Base-by-base conservation (phyloP, 148 eudicot species). In the Linanthus parryae region DNA sequence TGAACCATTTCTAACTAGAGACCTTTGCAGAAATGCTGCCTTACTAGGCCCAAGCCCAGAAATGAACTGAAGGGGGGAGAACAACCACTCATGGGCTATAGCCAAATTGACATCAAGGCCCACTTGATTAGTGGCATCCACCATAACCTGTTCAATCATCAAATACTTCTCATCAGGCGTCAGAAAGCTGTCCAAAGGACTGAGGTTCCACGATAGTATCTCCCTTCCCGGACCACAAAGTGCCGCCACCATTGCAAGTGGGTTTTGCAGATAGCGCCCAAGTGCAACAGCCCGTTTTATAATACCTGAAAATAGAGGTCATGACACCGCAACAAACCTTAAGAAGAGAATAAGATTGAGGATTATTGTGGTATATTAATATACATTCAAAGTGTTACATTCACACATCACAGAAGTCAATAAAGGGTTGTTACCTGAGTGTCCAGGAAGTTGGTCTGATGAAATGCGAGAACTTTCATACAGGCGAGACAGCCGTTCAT, bases 41-140 rank as follows among this genome's bases (percentile, higher is more conserved):
- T 87, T 92, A 49, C 98, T 71, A 4, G 98, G 98, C 18, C 98
- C 98, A 48, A 92, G 94, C 51, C 98, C 98, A 52, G 98, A 84
- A 70, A 92, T 73, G 64, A 87, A 92, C 58, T 92, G 96, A 53
- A 92, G 55, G 3, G 98, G 87, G 17, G 90, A 65, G 73, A 92
- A 84, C 58, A 87, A 64, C 98, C 98, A 92, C 66, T 92, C 98
- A 67, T 92, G 98, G 57, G 82, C 78, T 52, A 78, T 69, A 42
- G 98, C 98, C 65, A 87, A 58, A 72, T 92, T 92, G 21, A 92
- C 66, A 61, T 92, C 98, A 54, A 92, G 65, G 40, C 98, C 98
- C 26, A 92, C 98, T 73, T 92, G 98, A 64, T 92, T 92, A 23
- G 90, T 79, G 39, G 77, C 87, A 79, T 92, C 98, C 50, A 92